Evolutionary conservation across 2,329 filamentous ascomycete genomes (phyloP).

Genomic region (Allantophomopsis cytisporea): DNA sequence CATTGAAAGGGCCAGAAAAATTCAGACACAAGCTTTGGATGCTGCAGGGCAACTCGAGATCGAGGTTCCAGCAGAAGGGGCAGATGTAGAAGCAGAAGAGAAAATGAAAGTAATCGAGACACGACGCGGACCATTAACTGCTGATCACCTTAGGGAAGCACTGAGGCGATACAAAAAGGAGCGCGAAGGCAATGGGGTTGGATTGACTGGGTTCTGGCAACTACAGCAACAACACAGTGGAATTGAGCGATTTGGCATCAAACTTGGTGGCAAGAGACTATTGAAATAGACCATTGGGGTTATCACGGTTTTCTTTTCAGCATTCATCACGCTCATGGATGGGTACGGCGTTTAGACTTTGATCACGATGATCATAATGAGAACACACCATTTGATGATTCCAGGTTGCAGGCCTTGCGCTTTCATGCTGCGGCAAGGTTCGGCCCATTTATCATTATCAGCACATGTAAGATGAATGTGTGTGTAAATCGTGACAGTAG

Average conservation of each 20-base stretch:
- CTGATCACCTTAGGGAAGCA: slow-evolving; percentile 65
- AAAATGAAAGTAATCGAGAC: slow-evolving; percentile 21
- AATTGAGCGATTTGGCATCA: slow-evolving; percentile 36
- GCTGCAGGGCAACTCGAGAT: slow-evolving; percentile 41
- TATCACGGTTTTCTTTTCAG: no score
- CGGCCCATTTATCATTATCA: no score
- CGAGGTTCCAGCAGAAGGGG: slow-evolving; percentile 27
- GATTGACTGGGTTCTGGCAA: slow-evolving; percentile 46
- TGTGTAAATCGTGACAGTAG: no score
- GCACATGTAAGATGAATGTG: no score
- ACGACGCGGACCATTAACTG: slow-evolving; percentile 46
- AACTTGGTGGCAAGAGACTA: slow-evolving; percentile 15
- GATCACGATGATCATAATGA: no score
- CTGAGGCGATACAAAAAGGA: slow-evolving; percentile 52
- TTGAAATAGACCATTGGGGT: slow-evolving; percentile 11
- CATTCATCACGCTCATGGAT: no score
- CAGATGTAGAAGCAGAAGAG: slow-evolving; percentile 12
- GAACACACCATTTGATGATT: no score
- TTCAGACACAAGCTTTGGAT: slow-evolving; percentile 59
- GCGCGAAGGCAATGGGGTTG: slow-evolving; percentile 44
- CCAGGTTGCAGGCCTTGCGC: no score
- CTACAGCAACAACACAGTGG: slow-evolving; percentile 40
- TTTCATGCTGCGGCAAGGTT: no score
- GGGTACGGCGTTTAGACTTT: no score
- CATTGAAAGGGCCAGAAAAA: slow-evolving; percentile 55